Base-by-base conservation (phyloP, 768 basidiomycete genomes). In the Rhizopogon vesiculosus region DNA sequence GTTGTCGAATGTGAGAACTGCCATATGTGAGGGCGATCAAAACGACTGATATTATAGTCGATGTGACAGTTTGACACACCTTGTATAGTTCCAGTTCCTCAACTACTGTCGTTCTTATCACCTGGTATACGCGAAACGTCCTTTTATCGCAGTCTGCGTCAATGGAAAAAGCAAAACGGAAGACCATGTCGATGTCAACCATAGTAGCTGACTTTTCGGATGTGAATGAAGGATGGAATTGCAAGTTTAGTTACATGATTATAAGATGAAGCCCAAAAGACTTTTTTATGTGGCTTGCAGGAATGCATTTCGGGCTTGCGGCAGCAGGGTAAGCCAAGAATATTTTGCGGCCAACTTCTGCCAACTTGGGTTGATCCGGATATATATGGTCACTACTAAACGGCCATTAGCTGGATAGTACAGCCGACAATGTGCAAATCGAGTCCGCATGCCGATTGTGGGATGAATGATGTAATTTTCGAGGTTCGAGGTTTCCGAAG, bases 1-100 rank as follows among this genome's bases (percentile, higher is more conserved):
- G 78, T 79, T 12, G 72, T 62, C 0, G 80, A 76, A 56, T 78
- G 78, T 54, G 70, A 69, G 58, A 78, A 78, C 75, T 77, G 55
- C n/a, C 35, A 12, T 5, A 13, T 38, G 10, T 38, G 2, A 1
- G 19, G 28, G 29, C 22, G 18, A 16, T 4, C 18, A 39, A 53
- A n/a, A 53, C 35, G 7, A 46, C 35, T 29, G 5, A 29, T 51
- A 16, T 42, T n/a, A 25, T 42, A 49, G 35, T 1, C 35, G 28
- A 33, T 40, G 18, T 13, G 16, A 9, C 1, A 8, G n/a, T 12
- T 25, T 42, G 7, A 40, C 61, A 38, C 56, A 71, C 81, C 67
- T 72, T 77, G 69, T 82, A 82, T 22, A 79, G 55, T 51, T 78
- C 75, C 40, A 73, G 53, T 28, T 69, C 62, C 18, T 62, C 61